Evolutionary conservation across 2,329 filamentous ascomycete genomes (phyloP), one percentile per base, ranked within the genome.

Genomic region (Aspergillus phoenicis): DNA sequence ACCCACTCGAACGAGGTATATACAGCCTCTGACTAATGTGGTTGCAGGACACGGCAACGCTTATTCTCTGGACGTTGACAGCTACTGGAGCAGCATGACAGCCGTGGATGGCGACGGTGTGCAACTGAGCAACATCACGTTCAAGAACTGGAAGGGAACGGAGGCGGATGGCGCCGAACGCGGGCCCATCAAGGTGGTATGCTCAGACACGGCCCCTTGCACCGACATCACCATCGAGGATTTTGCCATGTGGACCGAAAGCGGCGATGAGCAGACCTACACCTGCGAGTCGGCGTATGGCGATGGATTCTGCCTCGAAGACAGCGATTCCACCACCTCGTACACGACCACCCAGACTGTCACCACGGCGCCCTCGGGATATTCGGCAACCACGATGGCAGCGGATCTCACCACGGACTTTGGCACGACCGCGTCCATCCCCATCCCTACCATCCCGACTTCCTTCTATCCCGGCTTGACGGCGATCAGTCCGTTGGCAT

Each of bases 91-190:
- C 30, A 76, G 75, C 58, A 80, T 81, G 77, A 67, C 61, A 39
- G 64, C 72, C 0, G 69, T 75, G 3, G 64, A 70, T 1, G 85
- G 85, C 24, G 66, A 80, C 63, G 85, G 85, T 30, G 82, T 87
- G 7, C 71, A 80, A 61, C 79, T 85, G 47, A 76, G 66, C 65
- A 83, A 85, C 73, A 77, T 88, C 66, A 82, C 78, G 2, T 79
- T 86, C 70, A 78, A 70, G 30, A 82, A 84, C 71, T 87, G 85
- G 85, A 82, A 81, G 59, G 85, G 85, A 38, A 84, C 81, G 2
- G 62, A 72, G 56, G 69, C 76, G 2, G 75, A 86, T 62, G 85
- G 84, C 20, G 70, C 71, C 4, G 60, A 78, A 57, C 81, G 85
- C 22, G 83, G 82, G 0, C 84, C 85, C 2, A 77, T 87, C 66